phyloP scores from a whole-genome alignment of 257 asterid genomes.

The Thymus quinquecostatus region DNA sequence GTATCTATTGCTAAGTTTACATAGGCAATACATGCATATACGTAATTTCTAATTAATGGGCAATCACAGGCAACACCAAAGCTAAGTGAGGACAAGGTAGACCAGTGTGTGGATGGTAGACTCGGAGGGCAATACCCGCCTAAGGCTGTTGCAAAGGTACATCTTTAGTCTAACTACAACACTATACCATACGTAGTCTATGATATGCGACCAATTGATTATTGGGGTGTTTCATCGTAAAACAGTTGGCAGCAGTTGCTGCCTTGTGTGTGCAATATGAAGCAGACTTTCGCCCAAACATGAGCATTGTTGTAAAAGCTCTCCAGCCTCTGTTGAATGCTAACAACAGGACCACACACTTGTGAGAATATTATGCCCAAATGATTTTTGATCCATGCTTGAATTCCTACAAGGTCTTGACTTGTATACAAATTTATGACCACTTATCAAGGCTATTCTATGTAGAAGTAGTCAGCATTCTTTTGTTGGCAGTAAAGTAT shows the following conservation, averaged over 20 bases:
- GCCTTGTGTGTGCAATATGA: conserved; percentile 78
- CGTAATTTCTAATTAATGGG: conserved; percentile 18
- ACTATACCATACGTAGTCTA: neutral
- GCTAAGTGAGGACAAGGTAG: conserved; percentile 74
- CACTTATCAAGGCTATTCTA: too few species aligned
- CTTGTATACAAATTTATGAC: too few species aligned
- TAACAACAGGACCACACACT: conserved; percentile 51
- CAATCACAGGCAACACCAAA: conserved; percentile 73
- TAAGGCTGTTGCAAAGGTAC: conserved; percentile 82
- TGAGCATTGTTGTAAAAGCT: conserved; percentile 83
- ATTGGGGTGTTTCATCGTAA: too few species aligned
- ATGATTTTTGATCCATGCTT: too few species aligned
- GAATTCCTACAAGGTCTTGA: too few species aligned
- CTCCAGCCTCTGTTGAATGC: conserved; percentile 75
- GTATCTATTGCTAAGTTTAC: neutral
- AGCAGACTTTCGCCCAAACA: conserved; percentile 78
- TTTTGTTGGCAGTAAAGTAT: conserved; percentile 13
- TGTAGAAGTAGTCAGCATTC: too few species aligned
- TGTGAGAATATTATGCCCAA: conserved; percentile 28
- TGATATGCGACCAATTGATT: neutral
- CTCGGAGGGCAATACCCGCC: conserved; percentile 66
- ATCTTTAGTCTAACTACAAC: neutral
- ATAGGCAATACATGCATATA: neutral
- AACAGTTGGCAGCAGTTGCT: conserved; percentile 90
- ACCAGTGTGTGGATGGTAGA: conserved; percentile 71